A percentile compares a stretch with the other conserved stretches of the same genome.
These are phyloP conservation scores for Ascochyta fabae DNA, from an alignment of 2,329 filamentous ascomycete genomes.

Conservation along the genomic window DNA sequence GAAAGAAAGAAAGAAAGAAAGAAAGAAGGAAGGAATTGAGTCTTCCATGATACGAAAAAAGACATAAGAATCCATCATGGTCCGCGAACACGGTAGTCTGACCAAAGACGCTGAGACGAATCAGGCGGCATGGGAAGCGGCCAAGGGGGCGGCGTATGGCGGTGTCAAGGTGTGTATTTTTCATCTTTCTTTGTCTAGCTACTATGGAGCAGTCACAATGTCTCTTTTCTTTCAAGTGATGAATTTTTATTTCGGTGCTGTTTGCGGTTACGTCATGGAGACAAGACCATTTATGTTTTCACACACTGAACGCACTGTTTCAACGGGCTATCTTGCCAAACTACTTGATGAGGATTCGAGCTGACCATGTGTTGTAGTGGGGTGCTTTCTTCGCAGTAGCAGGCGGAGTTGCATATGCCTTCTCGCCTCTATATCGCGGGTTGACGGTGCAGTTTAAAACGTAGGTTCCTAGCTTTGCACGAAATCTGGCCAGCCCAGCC, in stretches of 20 bases:
- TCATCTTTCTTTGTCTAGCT: neutral
- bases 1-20: too few species aligned
- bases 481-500: too few species aligned
- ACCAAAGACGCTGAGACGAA: constrained; percentile 69
- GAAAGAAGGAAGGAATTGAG: too few species aligned
- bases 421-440: constrained; percentile 75
- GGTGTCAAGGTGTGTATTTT: constrained; percentile 63
- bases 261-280: neutral
- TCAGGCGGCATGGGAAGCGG: constrained; percentile 74
- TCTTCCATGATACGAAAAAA: too few species aligned
- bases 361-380: constrained; percentile 58
- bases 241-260: neutral
- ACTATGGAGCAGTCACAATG: too few species aligned
- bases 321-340: too few species aligned
- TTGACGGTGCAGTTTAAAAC: constrained; percentile 47
- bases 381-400: constrained; percentile 69
- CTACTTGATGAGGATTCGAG: neutral
- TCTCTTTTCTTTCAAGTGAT: too few species aligned
- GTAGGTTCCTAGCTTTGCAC: constrained; percentile 20
- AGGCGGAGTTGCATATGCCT: constrained; percentile 66
- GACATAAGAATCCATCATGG: constrained; percentile 14
- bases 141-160: constrained; percentile 69
- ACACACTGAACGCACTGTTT: too few species aligned
- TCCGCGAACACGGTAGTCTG: constrained; percentile 64
- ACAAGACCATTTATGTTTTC: too few species aligned